A percentile compares a stretch with the other conserved stretches of the same genome.
These are phyloP conservation scores for Colletotrichum agaves DNA, from an alignment of 2,329 filamentous ascomycete species.

Conservation along the genomic window DNA sequence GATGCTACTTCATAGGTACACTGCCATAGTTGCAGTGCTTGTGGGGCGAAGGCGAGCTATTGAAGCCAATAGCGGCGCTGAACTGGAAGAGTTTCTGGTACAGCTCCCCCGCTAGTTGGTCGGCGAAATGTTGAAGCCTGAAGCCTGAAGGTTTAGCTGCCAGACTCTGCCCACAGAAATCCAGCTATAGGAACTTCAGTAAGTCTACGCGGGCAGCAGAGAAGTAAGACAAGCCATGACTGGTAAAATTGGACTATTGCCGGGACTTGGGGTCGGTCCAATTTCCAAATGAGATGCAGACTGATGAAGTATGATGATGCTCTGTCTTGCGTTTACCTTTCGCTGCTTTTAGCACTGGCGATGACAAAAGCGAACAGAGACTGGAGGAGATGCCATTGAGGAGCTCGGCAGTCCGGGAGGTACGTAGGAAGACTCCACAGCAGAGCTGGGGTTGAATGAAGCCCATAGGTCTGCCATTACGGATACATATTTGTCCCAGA, in stretches of 20 bases:
- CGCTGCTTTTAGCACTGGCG: slow-evolving; percentile 18
- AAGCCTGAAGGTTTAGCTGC: slow-evolving; percentile 5
- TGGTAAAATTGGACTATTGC: neutral
- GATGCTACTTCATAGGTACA: too few species aligned
- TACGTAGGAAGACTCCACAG: slow-evolving; percentile 29
- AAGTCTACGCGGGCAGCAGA: neutral
- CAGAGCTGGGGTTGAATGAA: slow-evolving; percentile 4
- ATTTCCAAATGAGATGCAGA: slow-evolving; percentile 25
- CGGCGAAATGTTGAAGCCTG: neutral
- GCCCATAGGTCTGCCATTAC: slow-evolving; percentile 8
- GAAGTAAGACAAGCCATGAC: neutral
- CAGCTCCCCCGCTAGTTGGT: slow-evolving; percentile 25
- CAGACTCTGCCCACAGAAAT: neutral
- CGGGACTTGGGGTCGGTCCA: slow-evolving; percentile 19
- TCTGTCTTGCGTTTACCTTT: slow-evolving; percentile 28
- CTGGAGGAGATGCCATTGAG: slow-evolving; percentile 32
- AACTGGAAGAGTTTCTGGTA: neutral
- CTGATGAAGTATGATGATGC: slow-evolving; percentile 25
- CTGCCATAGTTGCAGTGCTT: slow-evolving; percentile 19
- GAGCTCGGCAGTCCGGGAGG: slow-evolving; percentile 20
- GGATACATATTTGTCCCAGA: slow-evolving; percentile 2
- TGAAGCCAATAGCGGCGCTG: slow-evolving; percentile 10
- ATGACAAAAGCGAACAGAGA: slow-evolving; percentile 21
- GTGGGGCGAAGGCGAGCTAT: neutral
- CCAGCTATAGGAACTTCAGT: too few species aligned